Base-by-base conservation (phyloP, 805 yeast genomes). In the Yamadazyma scolyti region DNA sequence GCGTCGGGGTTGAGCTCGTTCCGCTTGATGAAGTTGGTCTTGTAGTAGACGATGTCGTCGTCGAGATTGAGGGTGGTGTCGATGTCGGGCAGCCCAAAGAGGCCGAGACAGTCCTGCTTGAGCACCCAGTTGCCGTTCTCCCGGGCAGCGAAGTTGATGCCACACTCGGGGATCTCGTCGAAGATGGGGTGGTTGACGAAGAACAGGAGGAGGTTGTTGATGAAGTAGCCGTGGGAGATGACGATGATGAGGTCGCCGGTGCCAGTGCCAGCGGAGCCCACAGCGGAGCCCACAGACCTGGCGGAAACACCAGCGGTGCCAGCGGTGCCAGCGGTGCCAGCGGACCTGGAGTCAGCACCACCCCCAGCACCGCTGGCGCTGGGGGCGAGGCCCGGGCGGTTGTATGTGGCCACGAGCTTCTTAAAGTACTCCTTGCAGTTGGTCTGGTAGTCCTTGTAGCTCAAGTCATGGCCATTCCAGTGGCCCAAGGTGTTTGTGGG, bases 151-250 rank as follows among this genome's bases (percentile, higher is more conserved):
- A 34, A 56, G 42, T 61, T 64, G 20, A 63, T 34, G 18, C 48
- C 46, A 12, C 63, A 58, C 36, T 61, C 70, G 3, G 71, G 68
- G 13, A 65, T 61, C 37, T 65, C 72, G 37, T 64, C 62, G 44
- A 65, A 65, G 9, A 65, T 58, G 6, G 72, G 70, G 43, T 63
- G 70, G 39, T 56, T 63, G 30, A 62, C 53, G 42, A 65, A 65
- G 37, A 58, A 65, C 23, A 57, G 47, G 35, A 65, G 43, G 42
- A 65, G 52, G 41, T 60, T 62, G 33, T 57, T 57, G 20, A 64
- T 56, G 27, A 54, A 59, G 42, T 65, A 65, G 5, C 72, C 72
- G 34, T 65, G 72, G 26, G 64, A 49, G 4, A 65, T 55, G 7
- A 65, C 60, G 3, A 65, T 50, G 20, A 65, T 42, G 23, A 64